Evolutionary conservation across 768 basidiomycete genomes (phyloP), one percentile per base, ranked within the genome.

Genomic region (Dacryopinax spathularia): DNA sequence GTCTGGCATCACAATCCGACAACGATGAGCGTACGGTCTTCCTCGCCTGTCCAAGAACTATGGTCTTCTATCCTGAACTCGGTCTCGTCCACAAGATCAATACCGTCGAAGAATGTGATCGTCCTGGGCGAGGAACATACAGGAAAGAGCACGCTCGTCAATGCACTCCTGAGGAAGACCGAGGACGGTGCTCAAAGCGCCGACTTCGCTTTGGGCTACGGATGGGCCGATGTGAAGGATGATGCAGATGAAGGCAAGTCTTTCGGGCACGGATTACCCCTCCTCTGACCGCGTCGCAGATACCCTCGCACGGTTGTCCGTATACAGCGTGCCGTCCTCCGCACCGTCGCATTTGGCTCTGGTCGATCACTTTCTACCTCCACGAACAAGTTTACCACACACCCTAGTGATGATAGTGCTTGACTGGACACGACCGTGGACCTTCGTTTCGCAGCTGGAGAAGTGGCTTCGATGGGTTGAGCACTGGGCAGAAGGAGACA

Each of bases 381-480:
- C 91, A 1, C 79, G 83, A 63, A 76, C 80, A 31, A 77, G 82
- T 5, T 74, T 91, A 13, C 80, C 82, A 1, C 85, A 90, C 66
- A 87, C 88, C 0, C 77, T 90, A 33, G 83, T 92, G 44, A 76
- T 96, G 70, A 88, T 98, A 68, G 84, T 86, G 0, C 77, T 99
- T 10, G 95, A 99, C 73, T 99, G 96, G 95, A 95, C 92, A 68
- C 82, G 82, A 67, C 95, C 95, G 0, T 94, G 91, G 84, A 82
- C 85, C 1, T 98, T 98, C 72, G 76, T 96, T 1, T 83, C 87
- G 15, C 88, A 97, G 69, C 75, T 99, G 10, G 78, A 88, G 65
- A 81, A 76, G 48, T 98, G 95, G 95, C 75, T 98, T 56, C 74
- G 72, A 48, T 93, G 92, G 89, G 79, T 96, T 5, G 90, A 95